Percentiles rank a stretch among this genome's conserved stretches.
phyloP scores from a whole-genome alignment of 768 basidiomycete species.

The Ramaria rubella region DNA sequence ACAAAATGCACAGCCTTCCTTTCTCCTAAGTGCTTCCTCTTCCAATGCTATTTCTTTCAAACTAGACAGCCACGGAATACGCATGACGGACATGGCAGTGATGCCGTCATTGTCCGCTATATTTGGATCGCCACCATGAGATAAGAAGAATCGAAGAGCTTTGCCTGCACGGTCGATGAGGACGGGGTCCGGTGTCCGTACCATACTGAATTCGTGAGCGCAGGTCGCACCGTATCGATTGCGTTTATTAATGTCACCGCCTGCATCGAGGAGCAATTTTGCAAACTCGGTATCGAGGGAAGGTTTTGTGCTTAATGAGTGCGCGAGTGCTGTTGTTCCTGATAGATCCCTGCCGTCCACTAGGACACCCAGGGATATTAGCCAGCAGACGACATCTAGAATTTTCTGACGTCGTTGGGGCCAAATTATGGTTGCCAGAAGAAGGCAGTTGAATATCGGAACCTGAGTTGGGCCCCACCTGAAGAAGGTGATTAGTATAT shows the following conservation, averaged over 20 bases:
- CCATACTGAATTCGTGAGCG: slow-evolving; percentile 32
- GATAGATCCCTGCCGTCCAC: slow-evolving; percentile 35
- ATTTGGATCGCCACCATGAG: slow-evolving; percentile 37
- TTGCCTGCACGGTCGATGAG: slow-evolving; percentile 23
- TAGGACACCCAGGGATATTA: slow-evolving; percentile 29
- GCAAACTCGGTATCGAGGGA: slow-evolving; percentile 36
- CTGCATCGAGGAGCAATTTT: slow-evolving; percentile 36
- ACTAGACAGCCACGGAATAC: not conserved
- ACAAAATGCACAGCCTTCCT: slow-evolving; percentile 29
- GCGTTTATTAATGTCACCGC: slow-evolving; percentile 34
- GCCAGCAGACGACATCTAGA: slow-evolving; percentile 28
- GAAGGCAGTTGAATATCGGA: slow-evolving; percentile 35
- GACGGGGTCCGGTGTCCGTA: slow-evolving; percentile 18
- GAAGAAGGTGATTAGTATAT: not conserved
- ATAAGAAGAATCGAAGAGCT: slow-evolving; percentile 34
- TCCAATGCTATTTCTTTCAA: slow-evolving; percentile 18
- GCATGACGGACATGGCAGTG: slow-evolving; percentile 18
- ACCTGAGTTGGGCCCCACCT: slow-evolving; percentile 36
- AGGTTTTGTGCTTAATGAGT: slow-evolving; percentile 37
- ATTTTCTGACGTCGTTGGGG: slow-evolving; percentile 19
- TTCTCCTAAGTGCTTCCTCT: slow-evolving; percentile 29
- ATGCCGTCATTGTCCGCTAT: slow-evolving; percentile 33
- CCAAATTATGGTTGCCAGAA: slow-evolving; percentile 24
- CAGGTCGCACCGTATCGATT: slow-evolving; percentile 37
- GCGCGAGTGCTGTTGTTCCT: slow-evolving; percentile 35